Base-by-base conservation (phyloP, 805 yeast species). In the Cyberlindnera galapagoensis region DNA sequence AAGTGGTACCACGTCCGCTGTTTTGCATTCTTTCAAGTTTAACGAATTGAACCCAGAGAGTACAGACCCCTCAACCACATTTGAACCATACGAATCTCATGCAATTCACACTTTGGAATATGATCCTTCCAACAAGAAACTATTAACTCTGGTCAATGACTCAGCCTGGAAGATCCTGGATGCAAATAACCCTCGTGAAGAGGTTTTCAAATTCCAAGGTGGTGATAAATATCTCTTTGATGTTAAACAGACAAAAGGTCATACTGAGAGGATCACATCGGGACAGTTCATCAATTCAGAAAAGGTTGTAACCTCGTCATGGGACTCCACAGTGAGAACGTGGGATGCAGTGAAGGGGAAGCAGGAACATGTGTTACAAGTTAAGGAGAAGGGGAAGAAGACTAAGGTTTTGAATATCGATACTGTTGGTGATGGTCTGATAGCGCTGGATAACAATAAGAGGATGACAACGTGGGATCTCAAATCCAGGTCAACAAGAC, bases 11-110 rank as follows among this genome's bases (percentile, higher is more conserved):
- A 33, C 38, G 18, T 62, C 57, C 21, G 38, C 36, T 9, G n/a
- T 24, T 1, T 28, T 63, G 13, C 44, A 50, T 24, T 35, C 51
- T 11, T 63, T 51, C 51, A 54, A 59, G 21, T 64, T 63, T 35
- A 38, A 40, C 20, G 49, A 58, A 7, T 48, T 64, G 51, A 52
- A 54, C 18, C 33, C 56, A 4, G 28, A 30, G 7, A 33, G 30
- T 8, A 30, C 25, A 3, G 12, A 26, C 6, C 52, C 56, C 6
- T 31, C 34, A 1, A 21, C 15, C 5, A 20, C 41, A 2, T 14
- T 13, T 4, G 34, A 38, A 19, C 44, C 45, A 1, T 41, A 21
- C 22, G 51, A 47, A 12, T 25, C 45, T 3, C 36, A 41, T 15
- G 21, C 19, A 2, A 26, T 46, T 8, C 28, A 26, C 9, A 33